Evolutionary conservation across 768 basidiomycete genomes (phyloP).

Genomic region (Pulveroboletus sp.): DNA sequence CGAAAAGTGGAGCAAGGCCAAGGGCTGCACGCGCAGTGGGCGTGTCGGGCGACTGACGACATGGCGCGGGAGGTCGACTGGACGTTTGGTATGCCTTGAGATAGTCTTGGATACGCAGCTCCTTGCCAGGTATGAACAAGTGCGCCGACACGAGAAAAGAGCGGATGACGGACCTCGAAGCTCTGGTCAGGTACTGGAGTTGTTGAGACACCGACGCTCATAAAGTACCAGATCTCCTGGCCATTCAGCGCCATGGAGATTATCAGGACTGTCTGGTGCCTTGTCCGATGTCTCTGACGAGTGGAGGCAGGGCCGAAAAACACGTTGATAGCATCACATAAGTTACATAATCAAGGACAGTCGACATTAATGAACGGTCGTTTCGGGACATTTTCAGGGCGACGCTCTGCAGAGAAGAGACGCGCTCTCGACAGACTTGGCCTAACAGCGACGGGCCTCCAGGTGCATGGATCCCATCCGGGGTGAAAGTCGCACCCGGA

Average conservation of each 20-base stretch:
- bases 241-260: constrained; percentile 11
- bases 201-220: constrained; percentile 23
- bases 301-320: neutral
- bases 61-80: constrained; percentile 44
- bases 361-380: no score
- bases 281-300: neutral
- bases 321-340: neutral
- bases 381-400: no score
- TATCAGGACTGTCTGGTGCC: no score
- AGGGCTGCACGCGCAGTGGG: constrained; percentile 40
- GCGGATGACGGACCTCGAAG: constrained; percentile 24
- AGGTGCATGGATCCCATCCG: no score
- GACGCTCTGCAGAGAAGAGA: no score
- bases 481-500: no score
- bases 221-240: constrained; percentile 22
- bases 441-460: no score
- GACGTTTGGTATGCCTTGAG: constrained; percentile 43
- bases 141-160: neutral
- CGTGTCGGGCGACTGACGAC: constrained; percentile 44
- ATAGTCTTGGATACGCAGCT: constrained; percentile 53
- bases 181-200: constrained; percentile 15
- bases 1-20: constrained; percentile 48
- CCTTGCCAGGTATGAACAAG: constrained; percentile 33
- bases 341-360: constrained; percentile 11
- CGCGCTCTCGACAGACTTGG: no score